Evolutionary conservation across 768 basidiomycete genomes (phyloP), one percentile per base, ranked within the genome.

Genomic region (Boletus rex-veris): DNA sequence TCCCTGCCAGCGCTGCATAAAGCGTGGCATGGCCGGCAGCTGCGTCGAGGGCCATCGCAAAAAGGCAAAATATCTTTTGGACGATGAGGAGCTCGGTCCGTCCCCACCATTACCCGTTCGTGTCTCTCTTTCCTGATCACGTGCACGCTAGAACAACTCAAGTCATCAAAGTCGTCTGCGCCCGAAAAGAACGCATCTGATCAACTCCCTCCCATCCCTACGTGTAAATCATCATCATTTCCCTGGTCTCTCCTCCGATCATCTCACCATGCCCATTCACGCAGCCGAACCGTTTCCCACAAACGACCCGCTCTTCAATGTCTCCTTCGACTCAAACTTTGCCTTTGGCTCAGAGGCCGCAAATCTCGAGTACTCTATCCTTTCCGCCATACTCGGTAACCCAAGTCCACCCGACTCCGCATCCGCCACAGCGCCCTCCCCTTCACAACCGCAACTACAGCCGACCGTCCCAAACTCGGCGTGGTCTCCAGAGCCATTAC

Each of bases 31-130:
- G 62, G 88, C 85, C 2, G 81, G 83, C 49, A 86, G 83, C 50
- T 99, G 97, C 65, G 86, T 89, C 16, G 97, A 99, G 66, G 97
- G 97, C 2, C 88, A 90, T 58, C 84, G 97, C 64, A 99, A 99
- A 74, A 98, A 98, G 73, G 96, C 97, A 10, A 98, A 98, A 66
- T 99, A 98, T 71, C 82, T 99, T 15, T 76, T 96, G 52, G 92
- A 96, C 69, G 92, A 95, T 39, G 90, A 91, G 43, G 95, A 98
- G 69, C 85, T 95, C 52, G 89, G 93, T 91, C 67, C 53, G 78
- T 71, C 37, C 8, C 33, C 30, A 7, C 11, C 41, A 7, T 3
- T 24, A 31, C 45, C 45, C 28, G 37, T 63, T 31, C 58, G 47
- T 44, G 15, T 14, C 24, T 2, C 24, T 2, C 41, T 1, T 8